Evolutionary conservation across 129 eudicot genomes (phyloP), one percentile per base, ranked within the genome.

Genomic region (Artemisia tridentata): DNA sequence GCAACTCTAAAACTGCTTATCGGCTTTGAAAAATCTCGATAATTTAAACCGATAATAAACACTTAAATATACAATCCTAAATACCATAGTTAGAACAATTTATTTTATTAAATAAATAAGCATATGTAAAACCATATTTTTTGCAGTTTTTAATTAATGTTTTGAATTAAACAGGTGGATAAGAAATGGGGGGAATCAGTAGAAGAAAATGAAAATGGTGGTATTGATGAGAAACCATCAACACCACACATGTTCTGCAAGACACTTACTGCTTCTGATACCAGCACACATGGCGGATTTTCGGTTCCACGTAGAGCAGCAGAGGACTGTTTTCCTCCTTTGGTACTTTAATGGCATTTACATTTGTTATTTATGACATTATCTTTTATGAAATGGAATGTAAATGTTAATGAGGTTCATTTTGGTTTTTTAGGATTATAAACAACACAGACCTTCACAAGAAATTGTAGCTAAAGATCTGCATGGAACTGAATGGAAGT

Each of bases 301-400:
- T 91, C 98, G 46, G 98, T 91, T 29, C 98, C 98, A 71, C 96
- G 98, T 38, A 82, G 98, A 15, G 98, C 98, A 59, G 98, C 98
- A 10, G 98, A 91, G 80, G 98, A 91, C 59, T 91, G 98, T 82
- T 91, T 91, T 51, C 96, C 96, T 68, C 86, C 98, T 23, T 69
- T 91, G 96, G 98, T 91, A 86, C 16, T 11, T 58, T 14, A 21
- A 38, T 17, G 38, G 15, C 15, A 41, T 16, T 16, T 18, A 1
- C 62, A 56, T 56, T 51, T 51, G 7, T 51, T 16, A 51, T 51
- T 19, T 17, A 10, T 11, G 63, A 1, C 63, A 58, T 21, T 58
- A 25, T 59, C 6, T 59, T 25, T 10, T 12, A 13, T 59, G 15
- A 25, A 59, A 15, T 59, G 29, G 19, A 12, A 55, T 55, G 11